Conservation (phyloP, 768 basidiomycete genomes). For the Tricholoma saponaceum region DNA sequence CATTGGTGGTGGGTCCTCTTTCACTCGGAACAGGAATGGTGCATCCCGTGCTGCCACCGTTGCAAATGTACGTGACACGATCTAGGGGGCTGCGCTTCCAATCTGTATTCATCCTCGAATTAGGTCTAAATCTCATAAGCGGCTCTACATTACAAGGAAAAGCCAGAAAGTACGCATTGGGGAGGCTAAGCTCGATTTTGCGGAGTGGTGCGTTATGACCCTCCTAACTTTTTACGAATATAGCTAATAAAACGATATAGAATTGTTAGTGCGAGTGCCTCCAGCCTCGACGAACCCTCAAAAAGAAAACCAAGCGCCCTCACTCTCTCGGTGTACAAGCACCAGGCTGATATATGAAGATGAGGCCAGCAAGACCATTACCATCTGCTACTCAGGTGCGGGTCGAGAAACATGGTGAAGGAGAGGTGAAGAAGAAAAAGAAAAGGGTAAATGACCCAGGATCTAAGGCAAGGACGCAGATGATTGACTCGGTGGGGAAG, state of each 20-base stretch:
- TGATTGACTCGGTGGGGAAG: conserved; percentile 67
- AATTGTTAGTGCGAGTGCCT: conserved; percentile 30
- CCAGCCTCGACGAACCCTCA: conserved; percentile 27
- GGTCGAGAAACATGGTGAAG: conserved; percentile 12
- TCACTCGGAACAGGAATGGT: too few species aligned
- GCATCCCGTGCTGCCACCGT: too few species aligned
- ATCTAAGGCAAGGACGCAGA: conserved; percentile 57
- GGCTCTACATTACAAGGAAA: conserved; percentile 84
- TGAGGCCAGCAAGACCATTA: conserved; percentile 67
- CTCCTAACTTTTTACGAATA: conserved; percentile 3
- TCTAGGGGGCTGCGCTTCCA: background rate
- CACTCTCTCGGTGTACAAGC: conserved; percentile 36
- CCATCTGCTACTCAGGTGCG: conserved; percentile 25
- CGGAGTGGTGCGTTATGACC: conserved; percentile 45
- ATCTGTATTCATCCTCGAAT: background rate
- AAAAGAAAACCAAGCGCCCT: conserved; percentile 39
- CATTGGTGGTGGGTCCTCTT: too few species aligned
- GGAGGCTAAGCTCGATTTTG: conserved; percentile 76
- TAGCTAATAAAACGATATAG: conserved; percentile 14
- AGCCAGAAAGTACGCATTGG: conserved; percentile 81
- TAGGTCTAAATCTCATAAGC: conserved; percentile 72
- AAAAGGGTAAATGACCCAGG: conserved; percentile 47
- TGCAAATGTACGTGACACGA: conserved; percentile 49
- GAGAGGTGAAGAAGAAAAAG: conserved; percentile 35
- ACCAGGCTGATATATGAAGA: conserved; percentile 66